Base-by-base conservation (phyloP, 2,329 filamentous ascomycete species). In the Tolypocladium endophyticum region DNA sequence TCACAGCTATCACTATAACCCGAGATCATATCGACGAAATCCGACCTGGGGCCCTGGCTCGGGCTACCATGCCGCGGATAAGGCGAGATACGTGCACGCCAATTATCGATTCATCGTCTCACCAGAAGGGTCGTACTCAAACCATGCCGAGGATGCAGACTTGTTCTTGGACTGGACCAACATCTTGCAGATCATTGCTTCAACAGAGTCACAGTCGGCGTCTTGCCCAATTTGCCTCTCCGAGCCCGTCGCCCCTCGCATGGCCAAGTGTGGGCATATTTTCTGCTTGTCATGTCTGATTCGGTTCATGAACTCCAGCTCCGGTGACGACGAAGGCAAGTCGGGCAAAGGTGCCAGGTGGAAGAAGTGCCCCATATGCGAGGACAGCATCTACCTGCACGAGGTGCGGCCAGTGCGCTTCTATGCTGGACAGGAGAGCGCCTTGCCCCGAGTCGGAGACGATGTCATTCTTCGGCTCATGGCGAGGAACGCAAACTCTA, bases 61-160 rank as follows among this genome's bases (percentile, higher is more conserved):
- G 41, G 92, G 92, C 33, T 90, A 96, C 73, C 92, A 97, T 73
- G 86, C 90, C 18, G 84, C 87, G 52, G 94, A 99, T 74, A 97
- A 97, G 76, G 89, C 92, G 60, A 87, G 89, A 80, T 93, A 82
- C 60, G 82, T 99, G 20, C 92, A 99, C 73, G 92, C 94, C 64
- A 99, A 99, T 73, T 99, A 99, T 71, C 88, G 94, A 59, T 99
- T 99, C 72, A 88, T 99, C 61, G 92, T 99, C 57, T 87, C 90
- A 61, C 93, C 94, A 4, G 81, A 85, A 59, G 87, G 86, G 60
- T 84, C 87, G 68, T 99, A 97, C 71, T 81, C 84, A 61, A 82
- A 84, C 7, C 92, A 97, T 70, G 88, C 90, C 30, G 81, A 84
- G 54, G 91, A 97, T 72, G 89, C 94, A 25, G 93, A 99, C 73